These are phyloP conservation scores for Cryptococcus floricola DNA, from an alignment of 1,284 basidiomycete species.

Conservation along the genomic window DNA sequence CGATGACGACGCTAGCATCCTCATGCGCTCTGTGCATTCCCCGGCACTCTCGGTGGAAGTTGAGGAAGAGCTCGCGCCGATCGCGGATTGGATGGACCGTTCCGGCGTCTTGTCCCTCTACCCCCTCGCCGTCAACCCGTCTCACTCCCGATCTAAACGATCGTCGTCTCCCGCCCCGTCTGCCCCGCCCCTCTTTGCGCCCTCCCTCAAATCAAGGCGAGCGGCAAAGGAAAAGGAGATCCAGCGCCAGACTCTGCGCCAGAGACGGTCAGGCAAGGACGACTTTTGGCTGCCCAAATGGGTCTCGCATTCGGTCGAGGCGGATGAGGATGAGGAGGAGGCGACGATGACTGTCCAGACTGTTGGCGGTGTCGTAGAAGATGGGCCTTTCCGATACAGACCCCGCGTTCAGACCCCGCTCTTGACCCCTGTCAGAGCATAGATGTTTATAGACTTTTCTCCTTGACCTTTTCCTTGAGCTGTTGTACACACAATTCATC, in stretches of 20 bases:
- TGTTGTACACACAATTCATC: too few relatives aligned
- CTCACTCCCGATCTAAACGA: constrained; percentile 18
- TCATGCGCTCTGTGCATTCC: constrained; percentile 2
- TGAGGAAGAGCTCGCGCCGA: constrained; percentile 30
- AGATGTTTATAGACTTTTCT: background rate
- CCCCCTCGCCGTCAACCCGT: constrained; percentile 39
- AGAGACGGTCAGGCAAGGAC: constrained; percentile 19
- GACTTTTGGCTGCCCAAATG: constrained; percentile 27
- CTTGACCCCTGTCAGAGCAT: background rate
- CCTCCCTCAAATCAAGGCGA: constrained; percentile 25
- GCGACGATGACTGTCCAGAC: constrained; percentile 4
- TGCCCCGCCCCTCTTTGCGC: constrained; percentile 38
- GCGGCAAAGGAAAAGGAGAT: constrained; percentile 28
- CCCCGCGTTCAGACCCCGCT: background rate
- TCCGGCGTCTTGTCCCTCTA: constrained; percentile 44
- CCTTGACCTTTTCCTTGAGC: background rate
- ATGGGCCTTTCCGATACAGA: constrained; percentile 27
- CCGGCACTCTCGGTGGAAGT: constrained; percentile 3
- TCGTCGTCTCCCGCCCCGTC: constrained; percentile 13
- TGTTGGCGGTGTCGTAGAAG: constrained; percentile 22
- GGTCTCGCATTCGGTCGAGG: constrained; percentile 25
- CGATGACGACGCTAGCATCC: constrained; percentile 10
- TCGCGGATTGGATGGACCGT: constrained; percentile 43
- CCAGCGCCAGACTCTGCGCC: constrained; percentile 25
- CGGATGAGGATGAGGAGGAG: constrained; percentile 18